Conservation (phyloP, 805 yeast genomes). For the Myxozyma melibiosi region DNA sequence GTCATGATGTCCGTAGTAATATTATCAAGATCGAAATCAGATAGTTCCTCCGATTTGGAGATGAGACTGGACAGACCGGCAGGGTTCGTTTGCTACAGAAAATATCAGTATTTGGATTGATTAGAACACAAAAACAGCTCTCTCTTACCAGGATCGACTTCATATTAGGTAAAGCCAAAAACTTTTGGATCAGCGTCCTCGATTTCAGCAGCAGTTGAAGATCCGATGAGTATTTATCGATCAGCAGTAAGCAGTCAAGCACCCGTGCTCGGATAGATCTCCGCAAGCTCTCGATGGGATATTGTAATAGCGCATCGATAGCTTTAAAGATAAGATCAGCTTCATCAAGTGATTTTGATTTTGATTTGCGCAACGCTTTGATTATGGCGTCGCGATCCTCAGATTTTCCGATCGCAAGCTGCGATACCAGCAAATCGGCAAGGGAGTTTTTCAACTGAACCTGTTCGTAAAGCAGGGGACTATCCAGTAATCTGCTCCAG, state of each 20-base stretch:
- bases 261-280: constrained; percentile 18
- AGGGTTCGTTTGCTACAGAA: constrained; percentile 15
- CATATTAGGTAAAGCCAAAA: constrained; percentile 22
- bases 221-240: constrained; percentile 2
- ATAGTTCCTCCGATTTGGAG: neutral
- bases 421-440: neutral
- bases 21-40: neutral
- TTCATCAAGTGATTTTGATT: neutral
- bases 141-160: constrained; percentile 16
- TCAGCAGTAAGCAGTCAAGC: constrained; percentile 11
- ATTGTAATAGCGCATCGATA: neutral
- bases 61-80: constrained; percentile 1
- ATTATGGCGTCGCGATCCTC: neutral
- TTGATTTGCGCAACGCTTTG: neutral
- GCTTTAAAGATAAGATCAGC: neutral
- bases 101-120: constrained; percentile 50
- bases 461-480: constrained; percentile 16
- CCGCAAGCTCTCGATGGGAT: constrained; percentile 16
- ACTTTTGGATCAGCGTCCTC: constrained; percentile 5
- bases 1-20: constrained; percentile 6
- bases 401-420: constrained; percentile 3
- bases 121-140: constrained; percentile 32
- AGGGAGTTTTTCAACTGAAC: constrained; percentile 4
- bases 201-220: neutral
- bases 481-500: constrained; percentile 4